Base-by-base conservation (phyloP, 2,329 filamentous ascomycete genomes). In the Colletotrichum scovillei region DNA sequence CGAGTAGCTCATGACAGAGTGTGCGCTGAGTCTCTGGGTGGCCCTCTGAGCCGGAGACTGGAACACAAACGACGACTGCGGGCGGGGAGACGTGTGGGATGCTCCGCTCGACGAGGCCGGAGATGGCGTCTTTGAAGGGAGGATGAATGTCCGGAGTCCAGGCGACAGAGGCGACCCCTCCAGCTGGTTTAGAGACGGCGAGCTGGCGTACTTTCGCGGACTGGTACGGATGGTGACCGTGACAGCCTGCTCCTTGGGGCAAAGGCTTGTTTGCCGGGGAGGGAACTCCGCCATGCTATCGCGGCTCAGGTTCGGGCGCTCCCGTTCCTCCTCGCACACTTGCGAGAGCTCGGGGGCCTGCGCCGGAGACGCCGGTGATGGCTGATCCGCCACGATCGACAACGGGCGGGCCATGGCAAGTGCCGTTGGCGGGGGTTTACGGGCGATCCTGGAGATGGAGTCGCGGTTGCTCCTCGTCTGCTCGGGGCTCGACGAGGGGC, bases 301-400 rank as follows among this genome's bases (percentile, higher is more conserved):
- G 46, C 26, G 49, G 32, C n/a, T 46, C 28, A 16, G 7, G 38
- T 22, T 49, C n/a, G 57, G 42, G 19, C 49, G 53, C 19, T 46
- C 57, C 16, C 32, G 42, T 16, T 5, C 22, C 3, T 46, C 35
- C 5, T 8, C 14, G 28, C 42, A 49, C 42, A 22, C 24, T 24
- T 53, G 71, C 9, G 52, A 22, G 32, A 46, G 32, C 8, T 72
- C 69, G 12, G 60, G 52, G n/a, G 32, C 42, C 19, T 57, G 58
- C 74, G 73, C 76, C 1, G 87, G 86, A 0, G 88, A 53, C 74
- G 73, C 76, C 1, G 87, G 86, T 0, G 88, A 88, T 0, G 88
- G 87, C 58, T 88, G 85, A 71, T 91, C 89, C 64, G 86, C 80
- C 2, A 90, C 88, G 59, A 88, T 85, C 1, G 89, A 91, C 11